These are phyloP conservation scores for Leptoxyphium fumago DNA, from an alignment of 2,329 filamentous ascomycete genomes.

Conservation along the genomic window DNA sequence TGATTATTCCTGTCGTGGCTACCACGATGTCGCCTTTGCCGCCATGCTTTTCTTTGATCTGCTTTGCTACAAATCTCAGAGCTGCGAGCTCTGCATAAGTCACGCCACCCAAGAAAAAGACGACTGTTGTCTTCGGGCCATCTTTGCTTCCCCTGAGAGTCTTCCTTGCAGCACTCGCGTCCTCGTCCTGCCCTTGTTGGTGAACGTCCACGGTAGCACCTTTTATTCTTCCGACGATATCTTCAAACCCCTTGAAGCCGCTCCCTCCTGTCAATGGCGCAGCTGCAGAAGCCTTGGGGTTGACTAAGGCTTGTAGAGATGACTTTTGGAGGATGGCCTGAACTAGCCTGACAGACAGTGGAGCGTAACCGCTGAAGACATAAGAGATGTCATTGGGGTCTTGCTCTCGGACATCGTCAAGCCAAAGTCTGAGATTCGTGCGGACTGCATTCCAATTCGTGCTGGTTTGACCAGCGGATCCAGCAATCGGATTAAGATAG, in stretches of 20 bases:
- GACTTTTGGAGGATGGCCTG: conserved; percentile 90
- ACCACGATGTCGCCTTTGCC: conserved; percentile 61
- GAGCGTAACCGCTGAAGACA: conserved; percentile 93
- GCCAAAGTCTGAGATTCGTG: conserved; percentile 73
- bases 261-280: conserved; percentile 33
- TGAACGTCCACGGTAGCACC: conserved; percentile 84
- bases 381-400: conserved; percentile 94
- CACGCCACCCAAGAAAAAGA: conserved; percentile 96
- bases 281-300: conserved; percentile 35
- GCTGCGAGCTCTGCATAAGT: conserved; percentile 95
- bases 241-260: conserved; percentile 89
- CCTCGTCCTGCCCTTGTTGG: conserved; percentile 86
- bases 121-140: conserved; percentile 61
- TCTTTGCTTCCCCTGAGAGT: conserved; percentile 57
- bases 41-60: conserved; percentile 46
- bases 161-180: conserved; percentile 62
- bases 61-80: conserved; percentile 71
- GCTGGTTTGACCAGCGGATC: conserved; percentile 36
- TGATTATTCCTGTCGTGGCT: conserved; percentile 82
- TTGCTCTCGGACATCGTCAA: conserved; percentile 92
- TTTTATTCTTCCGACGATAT: conserved; percentile 71
- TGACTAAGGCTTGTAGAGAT: conserved; percentile 47
- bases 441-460: conserved; percentile 75
- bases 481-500: conserved; percentile 65
- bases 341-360: conserved; percentile 76